These are phyloP conservation scores for Fusarium irregulare DNA, from an alignment of 2,329 filamentous ascomycete genomes.

Conservation along the genomic window DNA sequence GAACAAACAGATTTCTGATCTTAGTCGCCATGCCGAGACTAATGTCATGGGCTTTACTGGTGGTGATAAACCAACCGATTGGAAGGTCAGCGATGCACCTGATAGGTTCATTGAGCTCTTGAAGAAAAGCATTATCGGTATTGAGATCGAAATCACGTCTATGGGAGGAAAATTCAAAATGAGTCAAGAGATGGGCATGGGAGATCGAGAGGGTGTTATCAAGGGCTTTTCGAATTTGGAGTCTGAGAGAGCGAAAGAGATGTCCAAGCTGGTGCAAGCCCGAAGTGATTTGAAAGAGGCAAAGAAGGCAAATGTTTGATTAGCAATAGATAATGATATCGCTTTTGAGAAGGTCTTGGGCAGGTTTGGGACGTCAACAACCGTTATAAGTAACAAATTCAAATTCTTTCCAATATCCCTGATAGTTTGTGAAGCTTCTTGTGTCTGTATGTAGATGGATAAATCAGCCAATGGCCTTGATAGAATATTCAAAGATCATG, in stretches of 20 bases:
- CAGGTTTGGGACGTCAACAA: neutral
- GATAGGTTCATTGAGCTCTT: conserved; percentile 65
- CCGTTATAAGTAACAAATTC: neutral
- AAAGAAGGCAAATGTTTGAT: conserved; percentile 17
- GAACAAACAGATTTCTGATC: conserved; percentile 61
- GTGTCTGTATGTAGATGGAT: neutral
- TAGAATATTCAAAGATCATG: neutral
- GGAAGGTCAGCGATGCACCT: conserved; percentile 69
- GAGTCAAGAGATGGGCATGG: conserved; percentile 68
- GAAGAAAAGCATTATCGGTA: conserved; percentile 69
- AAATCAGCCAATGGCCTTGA: neutral
- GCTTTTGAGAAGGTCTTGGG: neutral
- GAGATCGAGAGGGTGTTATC: conserved; percentile 67
- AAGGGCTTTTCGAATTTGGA: conserved; percentile 61
- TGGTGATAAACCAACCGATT: conserved; percentile 52
- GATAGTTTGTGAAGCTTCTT: neutral
- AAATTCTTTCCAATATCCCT: neutral
- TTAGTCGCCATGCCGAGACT: conserved; percentile 63
- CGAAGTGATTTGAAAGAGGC: conserved; percentile 46
- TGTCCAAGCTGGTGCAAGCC: conserved; percentile 50
- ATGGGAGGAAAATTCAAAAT: conserved; percentile 74
- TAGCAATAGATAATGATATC: neutral
- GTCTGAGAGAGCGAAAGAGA: conserved; percentile 46
- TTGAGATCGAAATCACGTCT: conserved; percentile 67
- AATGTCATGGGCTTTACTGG: conserved; percentile 67